Conservation (phyloP, 2,329 filamentous ascomycete genomes). For the Verticillium isaacii region DNA sequence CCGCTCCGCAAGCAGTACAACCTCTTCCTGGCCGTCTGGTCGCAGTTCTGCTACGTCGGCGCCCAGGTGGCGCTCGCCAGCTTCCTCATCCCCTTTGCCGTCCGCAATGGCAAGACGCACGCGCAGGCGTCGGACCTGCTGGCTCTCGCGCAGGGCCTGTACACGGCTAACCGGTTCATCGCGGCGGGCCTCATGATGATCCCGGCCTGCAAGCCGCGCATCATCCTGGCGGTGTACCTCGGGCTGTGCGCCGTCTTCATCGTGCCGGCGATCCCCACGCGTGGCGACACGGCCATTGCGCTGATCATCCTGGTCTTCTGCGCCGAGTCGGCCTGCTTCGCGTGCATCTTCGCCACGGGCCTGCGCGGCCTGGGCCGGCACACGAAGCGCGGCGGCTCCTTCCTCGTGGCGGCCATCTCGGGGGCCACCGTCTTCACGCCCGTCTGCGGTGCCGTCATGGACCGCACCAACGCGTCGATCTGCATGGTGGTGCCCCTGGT, state of each 20-base stretch:
- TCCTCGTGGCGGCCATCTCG: slow-evolving; percentile 48
- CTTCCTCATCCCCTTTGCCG: slow-evolving; percentile 50
- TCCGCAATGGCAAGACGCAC: slow-evolving; percentile 15
- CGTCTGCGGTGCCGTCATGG: slow-evolving; percentile 42
- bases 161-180: slow-evolving; percentile 55
- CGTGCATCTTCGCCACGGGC: slow-evolving; percentile 54
- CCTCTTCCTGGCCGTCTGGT: slow-evolving; percentile 54
- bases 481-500: slow-evolving; percentile 42
- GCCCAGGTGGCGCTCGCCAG: slow-evolving; percentile 49
- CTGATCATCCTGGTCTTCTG: slow-evolving; percentile 53
- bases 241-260: slow-evolving; percentile 49
- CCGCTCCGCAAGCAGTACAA: slow-evolving; percentile 55
- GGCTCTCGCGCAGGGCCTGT: slow-evolving; percentile 54
- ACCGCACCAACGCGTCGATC: slow-evolving; percentile 31
- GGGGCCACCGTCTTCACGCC: slow-evolving; percentile 51
- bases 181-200: slow-evolving; percentile 52
- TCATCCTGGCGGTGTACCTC: slow-evolving; percentile 50
- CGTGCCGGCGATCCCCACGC: slow-evolving; percentile 45
- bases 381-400: slow-evolving; percentile 48
- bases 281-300: slow-evolving; percentile 44
- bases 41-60: slow-evolving; percentile 61
- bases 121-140: slow-evolving; percentile 39
- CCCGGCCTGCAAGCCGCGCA: slow-evolving; percentile 43
- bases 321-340: slow-evolving; percentile 54
- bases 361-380: slow-evolving; percentile 53